A percentile compares a stretch with the other conserved stretches of the same genome.
These are phyloP conservation scores for Lyophyllum decastes DNA, from an alignment of 768 basidiomycete genomes.

Conservation along the genomic window DNA sequence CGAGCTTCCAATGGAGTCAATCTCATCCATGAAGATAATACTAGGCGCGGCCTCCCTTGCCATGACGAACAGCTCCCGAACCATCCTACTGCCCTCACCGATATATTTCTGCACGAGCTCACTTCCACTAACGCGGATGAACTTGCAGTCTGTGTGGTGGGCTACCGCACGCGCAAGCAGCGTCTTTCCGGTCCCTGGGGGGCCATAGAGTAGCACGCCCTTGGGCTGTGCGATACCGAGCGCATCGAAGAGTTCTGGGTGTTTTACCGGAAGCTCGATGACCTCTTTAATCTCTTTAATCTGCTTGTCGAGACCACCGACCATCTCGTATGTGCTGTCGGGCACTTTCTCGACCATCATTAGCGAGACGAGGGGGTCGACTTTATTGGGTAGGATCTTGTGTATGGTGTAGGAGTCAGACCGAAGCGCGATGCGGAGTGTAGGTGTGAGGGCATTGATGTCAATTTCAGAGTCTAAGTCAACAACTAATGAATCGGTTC, in stretches of 20 bases:
- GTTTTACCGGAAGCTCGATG: constrained; percentile 96
- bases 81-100: constrained; percentile 96
- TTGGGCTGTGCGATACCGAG: constrained; percentile 97
- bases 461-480: constrained; percentile 91
- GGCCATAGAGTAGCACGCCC: constrained; percentile 93
- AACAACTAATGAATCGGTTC: constrained; percentile 60
- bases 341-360: constrained; percentile 99
- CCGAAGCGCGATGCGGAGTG: constrained; percentile 91
- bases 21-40: constrained; percentile 99
- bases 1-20: constrained; percentile 95
- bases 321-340: constrained; percentile 99
- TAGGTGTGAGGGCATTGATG: constrained; percentile 74
- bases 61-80: constrained; percentile 97
- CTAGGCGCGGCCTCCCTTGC: constrained; percentile 95
- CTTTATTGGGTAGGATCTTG: constrained; percentile 95
- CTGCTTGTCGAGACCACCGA: constrained; percentile 92
- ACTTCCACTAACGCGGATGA: constrained; percentile 92
- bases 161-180: constrained; percentile 94
- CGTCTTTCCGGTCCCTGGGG: constrained; percentile 96
- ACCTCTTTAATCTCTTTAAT: constrained; percentile 98
- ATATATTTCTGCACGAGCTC: constrained; percentile 99
- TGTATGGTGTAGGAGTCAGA: constrained; percentile 97
- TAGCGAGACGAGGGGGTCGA: constrained; percentile 95
- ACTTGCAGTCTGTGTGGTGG: constrained; percentile 97
- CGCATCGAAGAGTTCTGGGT: constrained; percentile 94